Conservation (phyloP, 768 basidiomycete genomes). For the Xerocomus spinulosus region DNA sequence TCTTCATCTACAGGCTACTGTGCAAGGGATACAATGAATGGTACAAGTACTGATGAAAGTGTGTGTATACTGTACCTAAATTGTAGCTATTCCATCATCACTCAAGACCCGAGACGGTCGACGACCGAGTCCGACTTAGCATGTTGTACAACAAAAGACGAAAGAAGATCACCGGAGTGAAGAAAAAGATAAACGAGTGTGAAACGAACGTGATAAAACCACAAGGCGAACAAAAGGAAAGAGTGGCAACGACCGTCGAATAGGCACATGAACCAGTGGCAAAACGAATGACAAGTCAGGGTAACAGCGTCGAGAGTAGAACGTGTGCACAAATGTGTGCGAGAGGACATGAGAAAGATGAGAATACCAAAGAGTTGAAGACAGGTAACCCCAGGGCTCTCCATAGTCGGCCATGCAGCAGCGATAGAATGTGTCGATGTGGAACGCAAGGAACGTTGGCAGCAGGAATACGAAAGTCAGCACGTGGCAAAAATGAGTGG, state of each 20-base stretch:
- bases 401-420: not conserved
- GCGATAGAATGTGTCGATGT: not conserved
- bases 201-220: constrained; percentile 4
- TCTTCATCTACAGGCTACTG: constrained; percentile 20
- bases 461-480: not conserved
- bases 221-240: not conserved
- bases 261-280: not conserved
- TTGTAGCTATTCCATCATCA: constrained; percentile 11
- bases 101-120: constrained; percentile 9
- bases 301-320: not conserved
- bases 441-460: constrained; percentile 3
- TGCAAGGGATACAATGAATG: constrained; percentile 21
- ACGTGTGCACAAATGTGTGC: not conserved
- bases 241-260: constrained; percentile 5
- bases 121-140: constrained; percentile 1
- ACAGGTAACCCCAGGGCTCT: too few relatives aligned
- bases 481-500: constrained; percentile 4
- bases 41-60: constrained; percentile 16
- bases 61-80: constrained; percentile 16
- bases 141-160: constrained; percentile 16
- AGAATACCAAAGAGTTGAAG: not conserved
- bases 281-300: constrained; percentile 1
- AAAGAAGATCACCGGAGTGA: constrained; percentile 1
- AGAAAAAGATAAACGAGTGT: not conserved
- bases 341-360: not conserved